phyloP scores from a whole-genome alignment of 202 grass and related monocot genomes.

The Setaria italica region DNA sequence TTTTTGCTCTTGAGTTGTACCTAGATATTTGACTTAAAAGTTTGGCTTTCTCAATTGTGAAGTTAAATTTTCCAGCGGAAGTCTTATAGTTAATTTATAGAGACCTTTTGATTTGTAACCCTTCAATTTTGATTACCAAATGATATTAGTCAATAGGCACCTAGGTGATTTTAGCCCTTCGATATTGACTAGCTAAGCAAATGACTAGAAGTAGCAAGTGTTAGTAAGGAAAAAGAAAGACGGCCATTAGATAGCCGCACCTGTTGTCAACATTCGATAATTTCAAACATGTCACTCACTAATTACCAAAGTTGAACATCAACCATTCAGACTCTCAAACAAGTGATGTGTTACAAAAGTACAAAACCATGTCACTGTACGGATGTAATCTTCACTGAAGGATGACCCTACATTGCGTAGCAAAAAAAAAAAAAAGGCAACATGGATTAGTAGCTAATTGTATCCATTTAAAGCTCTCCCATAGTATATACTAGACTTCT shows the following conservation, averaged over 20 bases:
- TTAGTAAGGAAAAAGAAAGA: background rate
- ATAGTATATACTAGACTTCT: too few relatives aligned
- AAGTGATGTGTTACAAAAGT: background rate
- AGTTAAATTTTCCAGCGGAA: background rate
- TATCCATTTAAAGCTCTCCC: too few relatives aligned
- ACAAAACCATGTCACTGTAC: background rate
- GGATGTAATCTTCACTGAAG: background rate
- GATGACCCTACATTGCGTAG: too few relatives aligned
- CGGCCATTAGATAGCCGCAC: background rate
- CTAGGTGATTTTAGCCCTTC: background rate
- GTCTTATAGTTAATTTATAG: background rate
- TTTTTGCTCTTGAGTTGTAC: background rate
- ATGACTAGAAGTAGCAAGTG: background rate
- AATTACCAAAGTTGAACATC: background rate
- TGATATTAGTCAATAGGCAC: background rate
- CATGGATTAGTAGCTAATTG: too few relatives aligned
- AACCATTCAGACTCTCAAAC: background rate
- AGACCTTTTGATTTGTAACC: background rate
- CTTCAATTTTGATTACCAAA: background rate
- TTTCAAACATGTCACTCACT: background rate
- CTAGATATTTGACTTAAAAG: background rate
- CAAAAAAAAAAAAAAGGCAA: too few relatives aligned
- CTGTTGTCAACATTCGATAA: background rate
- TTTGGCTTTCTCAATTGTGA: background rate
- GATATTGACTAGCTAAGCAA: background rate